Base-by-base conservation (phyloP, 2,329 filamentous ascomycete species). In the Pyricularia pennisetigena region DNA sequence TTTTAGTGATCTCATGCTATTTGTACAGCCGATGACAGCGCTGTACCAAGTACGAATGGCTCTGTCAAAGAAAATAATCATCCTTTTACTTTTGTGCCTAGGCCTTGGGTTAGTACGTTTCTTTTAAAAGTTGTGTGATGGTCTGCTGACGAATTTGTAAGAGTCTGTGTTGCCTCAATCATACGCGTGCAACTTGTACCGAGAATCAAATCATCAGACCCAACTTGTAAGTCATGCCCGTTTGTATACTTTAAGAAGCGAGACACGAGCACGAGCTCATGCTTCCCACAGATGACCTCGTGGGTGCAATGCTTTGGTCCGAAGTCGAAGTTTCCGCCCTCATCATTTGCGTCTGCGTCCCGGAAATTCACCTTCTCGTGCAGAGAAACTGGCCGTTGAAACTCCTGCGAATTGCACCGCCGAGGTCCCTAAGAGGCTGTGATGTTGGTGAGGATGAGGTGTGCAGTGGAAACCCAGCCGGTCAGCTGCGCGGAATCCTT, bases 291-390 rank as follows among this genome's bases (percentile, higher is more conserved):
- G 68, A 68, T 24, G 35, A 62, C 32, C 54, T 70, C 20, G 64
- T 64, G 32, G 57, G 49, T 16, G 41, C 69, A 14, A 62, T 70
- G 49, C 32, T 70, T 23, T 70, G 69, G 69, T 68, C 68, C 20
- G 66, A 68, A 65, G 64, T 62, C 30, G 69, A 70, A 68, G 26
- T 69, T n/a, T 66, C 54, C 16, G 30, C 68, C 32, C 67, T 70
- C 1, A 65, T 70, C 16, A 49, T 70, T 9, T 69, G 68, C 64
- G 65, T 67, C 28, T 70, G 69, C 65, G 63, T 69, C 28, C 69
- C 69, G 9, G 63, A 66, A 16, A 64, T 70, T 29, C 69, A 68
- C 14, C 57, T 29, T 23, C 64, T 65, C 32, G 64, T 24, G 26
- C n/a, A 49, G 64, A n/a, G 64, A 16, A 54, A 12, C 14, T 41